Base-by-base conservation (phyloP, 2,329 filamentous ascomycete species). In the Xylaria polymorpha region DNA sequence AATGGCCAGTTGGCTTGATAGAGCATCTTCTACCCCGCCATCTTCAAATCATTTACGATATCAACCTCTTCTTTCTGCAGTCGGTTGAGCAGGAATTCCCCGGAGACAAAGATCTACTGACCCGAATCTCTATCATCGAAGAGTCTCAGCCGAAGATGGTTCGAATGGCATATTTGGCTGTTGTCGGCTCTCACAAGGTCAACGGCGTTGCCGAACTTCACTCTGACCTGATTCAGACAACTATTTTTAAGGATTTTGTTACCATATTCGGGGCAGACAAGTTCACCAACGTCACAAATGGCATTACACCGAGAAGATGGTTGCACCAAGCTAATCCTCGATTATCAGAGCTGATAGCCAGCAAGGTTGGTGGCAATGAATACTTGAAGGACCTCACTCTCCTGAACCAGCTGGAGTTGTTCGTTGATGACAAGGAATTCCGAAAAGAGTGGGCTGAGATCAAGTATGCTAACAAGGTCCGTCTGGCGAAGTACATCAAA, bases 181-280 rank as follows among this genome's bases (percentile, higher is more conserved):
- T 98, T 78, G 94, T 99, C 76, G 96, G 96, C 57, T 98, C 96
- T 43, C 96, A 98, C 88, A 99, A 98, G 85, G 94, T 99, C 84
- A 99, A 99, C 75, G 96, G 96, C 80, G 96, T 99, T 43, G 96
- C 96, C 41, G 96, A 99, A 83, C 84, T 99, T 73, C 96, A 99
- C 83, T 99, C 96, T 0, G 96, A 99, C 79, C 86, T 99, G 67
- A 97, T 99, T 85, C 96, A 96, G 85, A 97, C 94, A 0, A 99
- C 96, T n/a, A 97, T 99, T 75, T 98, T 99, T 89, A 98, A 96
- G 81, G 96, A 99, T 81, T 99, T 99, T 81, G 95, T 99, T 68
- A 88, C 90, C 75, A 93, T 99, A 73, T 99, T 96, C 76, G 96
- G 96, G 2, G 91, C 92, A 0, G 96, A 99, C 86, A 98, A 98